A percentile compares a stretch with the other conserved stretches of the same genome.
Evolutionary conservation across 805 yeast species (phyloP).

Genomic region (Candida tammaniensis): DNA sequence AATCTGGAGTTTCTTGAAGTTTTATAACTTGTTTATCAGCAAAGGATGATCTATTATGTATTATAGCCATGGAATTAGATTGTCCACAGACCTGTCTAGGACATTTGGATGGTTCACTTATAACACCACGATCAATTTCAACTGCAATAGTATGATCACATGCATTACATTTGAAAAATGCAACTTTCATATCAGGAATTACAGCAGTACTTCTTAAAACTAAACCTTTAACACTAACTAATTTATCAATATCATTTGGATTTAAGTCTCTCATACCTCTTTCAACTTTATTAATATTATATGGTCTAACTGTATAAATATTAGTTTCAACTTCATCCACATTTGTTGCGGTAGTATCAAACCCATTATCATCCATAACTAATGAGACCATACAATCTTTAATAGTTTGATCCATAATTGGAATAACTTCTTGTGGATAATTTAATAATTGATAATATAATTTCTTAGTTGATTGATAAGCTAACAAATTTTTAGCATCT

Average conservation of each 20-base stretch:
- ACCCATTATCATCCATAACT: constrained; percentile 46
- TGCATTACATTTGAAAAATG: constrained; percentile 91
- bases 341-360: constrained; percentile 23
- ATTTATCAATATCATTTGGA: constrained; percentile 91
- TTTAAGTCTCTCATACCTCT: constrained; percentile 89
- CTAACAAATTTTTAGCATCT: constrained; percentile 76
- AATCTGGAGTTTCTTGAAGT: constrained; percentile 93
- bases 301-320: constrained; percentile 87
- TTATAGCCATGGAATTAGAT: constrained; percentile 79
- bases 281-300: constrained; percentile 62
- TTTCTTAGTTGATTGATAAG: constrained; percentile 72
- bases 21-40: constrained; percentile 95
- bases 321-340: constrained; percentile 75
- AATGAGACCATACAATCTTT: constrained; percentile 84
- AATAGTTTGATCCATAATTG: constrained; percentile 95
- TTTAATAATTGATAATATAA: constrained; percentile 82
- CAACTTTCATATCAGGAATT: constrained; percentile 97
- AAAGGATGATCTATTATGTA: constrained; percentile 89
- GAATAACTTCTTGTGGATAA: constrained; percentile 95
- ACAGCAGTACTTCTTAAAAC: constrained; percentile 86
- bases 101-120: constrained; percentile 89
- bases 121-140: constrained; percentile 91
- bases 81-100: constrained; percentile 86
- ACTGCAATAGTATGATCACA: constrained; percentile 91
- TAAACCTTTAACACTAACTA: constrained; percentile 87